phyloP scores from a whole-genome alignment of 78 protist species.

The Acrasis kona region DNA sequence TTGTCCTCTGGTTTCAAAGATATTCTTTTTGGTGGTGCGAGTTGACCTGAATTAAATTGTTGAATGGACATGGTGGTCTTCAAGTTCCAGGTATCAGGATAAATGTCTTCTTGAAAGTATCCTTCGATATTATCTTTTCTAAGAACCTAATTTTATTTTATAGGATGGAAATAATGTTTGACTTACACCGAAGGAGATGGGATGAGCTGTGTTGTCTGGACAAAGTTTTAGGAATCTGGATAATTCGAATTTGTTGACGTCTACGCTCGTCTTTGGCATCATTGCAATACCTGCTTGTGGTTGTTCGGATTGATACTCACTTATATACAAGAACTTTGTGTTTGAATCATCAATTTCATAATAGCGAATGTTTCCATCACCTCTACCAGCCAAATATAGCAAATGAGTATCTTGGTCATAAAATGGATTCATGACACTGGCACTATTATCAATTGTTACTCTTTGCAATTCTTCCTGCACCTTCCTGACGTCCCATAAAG shows the following conservation, averaged over 20 bases:
- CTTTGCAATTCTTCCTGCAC: slow-evolving; percentile 37
- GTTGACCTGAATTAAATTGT: neutral
- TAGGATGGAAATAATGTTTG: too few relatives aligned
- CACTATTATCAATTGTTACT: slow-evolving; percentile 58
- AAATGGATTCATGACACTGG: slow-evolving; percentile 80
- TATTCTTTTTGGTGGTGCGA: neutral
- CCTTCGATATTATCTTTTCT: slow-evolving; percentile 68
- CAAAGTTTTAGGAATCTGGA: slow-evolving; percentile 69
- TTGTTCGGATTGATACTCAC: slow-evolving; percentile 62
- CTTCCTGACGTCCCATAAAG: slow-evolving; percentile 51
- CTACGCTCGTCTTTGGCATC: slow-evolving; percentile 78
- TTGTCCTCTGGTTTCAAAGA: neutral
- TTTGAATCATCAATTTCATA: slow-evolving; percentile 73
- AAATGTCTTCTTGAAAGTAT: slow-evolving; percentile 84
- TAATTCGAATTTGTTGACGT: slow-evolving; percentile 69
- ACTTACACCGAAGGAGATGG: slow-evolving; percentile 70
- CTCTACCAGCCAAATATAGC: slow-evolving; percentile 91
- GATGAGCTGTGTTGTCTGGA: slow-evolving; percentile 55
- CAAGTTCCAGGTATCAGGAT: slow-evolving; percentile 75
- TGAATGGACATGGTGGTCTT: slow-evolving; percentile 33
- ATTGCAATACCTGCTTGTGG: slow-evolving; percentile 77
- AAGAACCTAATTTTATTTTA: too few relatives aligned
- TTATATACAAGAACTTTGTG: slow-evolving; percentile 55
- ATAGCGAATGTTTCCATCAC: slow-evolving; percentile 94
- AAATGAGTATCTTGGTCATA: slow-evolving; percentile 76